These are phyloP conservation scores for Ustilago sp. DNA, from an alignment of 1,284 basidiomycete genomes.

Conservation along the genomic window DNA sequence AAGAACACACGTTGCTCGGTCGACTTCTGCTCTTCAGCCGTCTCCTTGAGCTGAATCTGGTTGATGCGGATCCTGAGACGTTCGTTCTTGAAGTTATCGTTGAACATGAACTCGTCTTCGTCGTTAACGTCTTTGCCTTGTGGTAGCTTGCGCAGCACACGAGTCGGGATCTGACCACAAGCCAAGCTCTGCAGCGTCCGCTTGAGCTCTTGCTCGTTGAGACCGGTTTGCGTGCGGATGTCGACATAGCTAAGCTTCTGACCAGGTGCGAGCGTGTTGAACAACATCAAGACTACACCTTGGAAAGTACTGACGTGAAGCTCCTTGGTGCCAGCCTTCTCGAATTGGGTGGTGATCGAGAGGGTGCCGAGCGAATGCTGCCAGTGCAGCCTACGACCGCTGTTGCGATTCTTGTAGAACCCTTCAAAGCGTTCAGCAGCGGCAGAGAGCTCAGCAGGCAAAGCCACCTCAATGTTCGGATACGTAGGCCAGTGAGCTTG, in stretches of 20 bases:
- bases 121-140: conserved; percentile 82
- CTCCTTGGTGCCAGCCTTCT: conserved; percentile 80
- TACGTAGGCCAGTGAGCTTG: conserved; percentile 74
- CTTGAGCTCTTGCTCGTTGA: conserved; percentile 76
- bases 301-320: conserved; percentile 91
- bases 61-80: conserved; percentile 89
- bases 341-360: conserved; percentile 61
- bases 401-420: conserved; percentile 65
- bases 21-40: conserved; percentile 85
- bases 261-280: conserved; percentile 75
- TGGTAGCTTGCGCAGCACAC: conserved; percentile 85
- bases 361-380: conserved; percentile 65
- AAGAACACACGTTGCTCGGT: conserved; percentile 86
- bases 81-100: conserved; percentile 84
- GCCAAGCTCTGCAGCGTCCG: conserved; percentile 91
- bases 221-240: conserved; percentile 78
- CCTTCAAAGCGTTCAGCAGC: conserved; percentile 49
- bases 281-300: conserved; percentile 86
- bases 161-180: conserved; percentile 81
- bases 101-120: conserved; percentile 83
- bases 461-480: conserved; percentile 47
- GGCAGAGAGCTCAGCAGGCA: conserved; percentile 49
- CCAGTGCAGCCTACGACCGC: conserved; percentile 66
- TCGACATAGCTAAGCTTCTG: conserved; percentile 76
- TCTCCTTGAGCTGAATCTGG: conserved; percentile 92